Conservation (phyloP, 2,329 filamentous ascomycete genomes). For the Claviceps sp. region DNA sequence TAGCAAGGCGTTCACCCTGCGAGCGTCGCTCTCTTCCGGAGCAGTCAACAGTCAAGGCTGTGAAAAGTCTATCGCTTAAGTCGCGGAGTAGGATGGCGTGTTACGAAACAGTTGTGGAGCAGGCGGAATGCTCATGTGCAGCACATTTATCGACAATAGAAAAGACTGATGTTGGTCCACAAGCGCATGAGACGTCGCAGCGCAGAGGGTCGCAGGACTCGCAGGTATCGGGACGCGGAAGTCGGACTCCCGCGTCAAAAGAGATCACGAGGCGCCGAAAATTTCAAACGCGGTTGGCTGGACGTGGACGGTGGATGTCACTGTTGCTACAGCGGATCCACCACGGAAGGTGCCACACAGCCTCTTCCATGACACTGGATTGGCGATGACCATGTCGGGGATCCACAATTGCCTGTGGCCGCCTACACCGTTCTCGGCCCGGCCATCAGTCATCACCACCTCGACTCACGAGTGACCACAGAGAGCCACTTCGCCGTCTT, state of each 20-base stretch:
- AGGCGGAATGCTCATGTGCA: background rate
- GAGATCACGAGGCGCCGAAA: background rate
- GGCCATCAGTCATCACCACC: background rate
- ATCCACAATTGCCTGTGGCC: background rate
- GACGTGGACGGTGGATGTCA: background rate
- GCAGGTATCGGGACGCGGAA: too few relatives aligned
- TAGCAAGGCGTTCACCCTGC: background rate
- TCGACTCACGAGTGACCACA: background rate
- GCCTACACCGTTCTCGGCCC: background rate
- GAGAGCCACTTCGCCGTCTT: background rate
- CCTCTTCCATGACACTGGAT: background rate
- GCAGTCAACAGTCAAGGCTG: background rate
- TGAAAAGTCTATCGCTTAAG: background rate
- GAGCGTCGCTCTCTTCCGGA: too few relatives aligned
- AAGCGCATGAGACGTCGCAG: too few relatives aligned
- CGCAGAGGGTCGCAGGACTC: too few relatives aligned
- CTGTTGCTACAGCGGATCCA: background rate
- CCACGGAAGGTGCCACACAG: too few relatives aligned
- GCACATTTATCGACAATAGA: too few relatives aligned
- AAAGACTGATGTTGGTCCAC: too few relatives aligned
- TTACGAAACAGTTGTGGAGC: background rate
- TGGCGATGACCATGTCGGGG: too few relatives aligned
- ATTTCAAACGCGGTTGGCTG: background rate
- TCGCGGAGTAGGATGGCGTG: too few relatives aligned
- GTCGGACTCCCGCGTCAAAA: background rate